phyloP scores from a whole-genome alignment of 768 basidiomycete genomes.

The Suillus discolor region DNA sequence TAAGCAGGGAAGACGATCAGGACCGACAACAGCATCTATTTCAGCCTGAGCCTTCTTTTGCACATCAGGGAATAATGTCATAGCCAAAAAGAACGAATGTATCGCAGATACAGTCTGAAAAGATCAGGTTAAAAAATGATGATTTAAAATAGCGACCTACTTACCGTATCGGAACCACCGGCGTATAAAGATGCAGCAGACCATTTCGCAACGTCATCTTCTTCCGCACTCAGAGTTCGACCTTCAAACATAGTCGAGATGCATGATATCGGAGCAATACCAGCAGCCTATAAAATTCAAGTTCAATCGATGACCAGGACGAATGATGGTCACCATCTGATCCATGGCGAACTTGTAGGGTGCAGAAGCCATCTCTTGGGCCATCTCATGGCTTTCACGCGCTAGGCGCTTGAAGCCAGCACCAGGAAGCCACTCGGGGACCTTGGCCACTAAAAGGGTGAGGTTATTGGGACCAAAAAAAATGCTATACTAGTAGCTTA shows the following conservation, averaged over 20 bases:
- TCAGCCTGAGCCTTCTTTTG: slow-evolving; percentile 63
- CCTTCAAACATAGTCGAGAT: slow-evolving; percentile 49
- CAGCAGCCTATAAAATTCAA: slow-evolving; percentile 53
- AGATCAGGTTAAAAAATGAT: neutral
- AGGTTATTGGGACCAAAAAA: neutral
- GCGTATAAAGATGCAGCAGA: slow-evolving; percentile 51
- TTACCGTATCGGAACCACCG: slow-evolving; percentile 55
- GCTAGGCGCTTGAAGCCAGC: slow-evolving; percentile 56
- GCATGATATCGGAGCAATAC: slow-evolving; percentile 50
- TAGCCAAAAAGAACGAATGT: slow-evolving; percentile 63
- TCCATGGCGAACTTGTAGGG: slow-evolving; percentile 63
- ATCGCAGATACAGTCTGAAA: slow-evolving; percentile 61
- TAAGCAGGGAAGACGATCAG: slow-evolving; percentile 61
- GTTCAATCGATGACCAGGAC: too few species aligned
- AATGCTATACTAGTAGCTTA: neutral
- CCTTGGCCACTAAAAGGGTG: slow-evolving; percentile 34
- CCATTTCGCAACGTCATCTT: neutral
- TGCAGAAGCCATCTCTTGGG: slow-evolving; percentile 56
- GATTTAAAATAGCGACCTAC: slow-evolving; percentile 10
- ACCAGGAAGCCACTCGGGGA: slow-evolving; percentile 63
- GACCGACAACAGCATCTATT: slow-evolving; percentile 60
- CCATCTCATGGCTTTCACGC: slow-evolving; percentile 52
- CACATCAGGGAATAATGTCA: slow-evolving; percentile 57
- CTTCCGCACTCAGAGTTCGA: slow-evolving; percentile 31
- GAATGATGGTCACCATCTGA: slow-evolving; percentile 65